Evolutionary conservation across 1,139 yeast genomes (phyloP).

Genomic region (Groenewaldozyma sp.): DNA sequence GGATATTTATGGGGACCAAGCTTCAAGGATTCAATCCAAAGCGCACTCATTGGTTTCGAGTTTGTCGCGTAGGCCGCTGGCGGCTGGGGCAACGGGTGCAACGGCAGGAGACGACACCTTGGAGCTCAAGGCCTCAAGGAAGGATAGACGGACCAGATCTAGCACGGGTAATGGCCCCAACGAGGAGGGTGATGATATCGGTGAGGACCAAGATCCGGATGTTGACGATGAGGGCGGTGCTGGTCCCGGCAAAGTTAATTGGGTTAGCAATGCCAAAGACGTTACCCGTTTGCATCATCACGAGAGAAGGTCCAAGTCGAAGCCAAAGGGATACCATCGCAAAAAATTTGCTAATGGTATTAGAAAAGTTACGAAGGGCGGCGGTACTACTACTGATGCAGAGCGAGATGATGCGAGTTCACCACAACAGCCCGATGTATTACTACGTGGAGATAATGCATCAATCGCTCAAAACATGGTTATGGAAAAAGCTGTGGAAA

Average conservation of each 20-base stretch:
- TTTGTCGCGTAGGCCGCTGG: background rate
- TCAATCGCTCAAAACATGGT: slow-evolving; percentile 4
- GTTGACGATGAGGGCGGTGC: background rate
- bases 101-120: background rate
- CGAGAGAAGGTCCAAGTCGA: background rate
- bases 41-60: background rate
- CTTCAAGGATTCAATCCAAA: background rate
- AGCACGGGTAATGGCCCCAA: background rate
- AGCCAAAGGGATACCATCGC: background rate
- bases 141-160: no score
- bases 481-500: slow-evolving; percentile 40
- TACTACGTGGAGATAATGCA: background rate
- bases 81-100: background rate
- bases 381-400: background rate
- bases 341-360: background rate
- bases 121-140: background rate
- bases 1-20: background rate
- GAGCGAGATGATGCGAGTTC: background rate
- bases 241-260: background rate
- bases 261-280: background rate
- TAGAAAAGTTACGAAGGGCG: background rate
- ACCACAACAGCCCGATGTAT: background rate
- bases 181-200: background rate
- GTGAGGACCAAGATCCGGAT: no score
- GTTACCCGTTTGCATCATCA: no score